Percentiles rank a stretch among this genome's conserved stretches.
Conservation (phyloP, 2,329 filamentous ascomycete genomes). For the Ophiostoma perfectum region DNA sequence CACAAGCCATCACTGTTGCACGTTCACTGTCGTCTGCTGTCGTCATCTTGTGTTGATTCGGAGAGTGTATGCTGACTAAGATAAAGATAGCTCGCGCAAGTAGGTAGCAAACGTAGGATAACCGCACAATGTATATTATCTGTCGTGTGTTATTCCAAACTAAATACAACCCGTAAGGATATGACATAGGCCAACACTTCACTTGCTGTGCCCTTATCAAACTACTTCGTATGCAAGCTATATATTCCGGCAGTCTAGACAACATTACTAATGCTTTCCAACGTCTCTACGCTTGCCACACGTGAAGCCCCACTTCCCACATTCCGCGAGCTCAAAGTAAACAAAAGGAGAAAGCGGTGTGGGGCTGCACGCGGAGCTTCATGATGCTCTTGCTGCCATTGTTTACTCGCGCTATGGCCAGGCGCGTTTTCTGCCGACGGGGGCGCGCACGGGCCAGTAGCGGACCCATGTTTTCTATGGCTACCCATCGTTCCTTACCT, state of each 20-base stretch:
- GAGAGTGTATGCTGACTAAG: neutral
- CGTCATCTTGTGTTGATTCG: neutral
- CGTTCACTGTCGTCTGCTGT: neutral
- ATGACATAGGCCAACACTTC: no score
- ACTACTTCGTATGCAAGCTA: conserved; percentile 1
- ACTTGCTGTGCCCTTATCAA: no score
- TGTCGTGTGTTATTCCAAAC: neutral
- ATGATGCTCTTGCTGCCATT: conserved; percentile 1
- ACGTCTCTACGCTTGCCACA: neutral
- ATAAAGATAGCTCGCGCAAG: no score
- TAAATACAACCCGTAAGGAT: no score
- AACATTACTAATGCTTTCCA: neutral
- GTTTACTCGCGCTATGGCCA: conserved; percentile 22
- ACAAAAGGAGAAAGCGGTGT: conserved; percentile 16
- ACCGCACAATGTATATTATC: neutral
- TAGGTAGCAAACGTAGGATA: neutral
- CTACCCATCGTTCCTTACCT: conserved; percentile 9
- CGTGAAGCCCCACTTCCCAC: conserved; percentile 11
- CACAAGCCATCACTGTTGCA: neutral
- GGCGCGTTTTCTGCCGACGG: conserved; percentile 22
- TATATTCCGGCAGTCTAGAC: neutral
- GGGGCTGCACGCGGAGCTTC: neutral
- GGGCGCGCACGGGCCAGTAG: conserved; percentile 24
- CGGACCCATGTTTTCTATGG: conserved; percentile 16
- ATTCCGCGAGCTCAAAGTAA: conserved; percentile 15